A percentile compares a stretch with the other conserved stretches of the same genome.
These are phyloP conservation scores for Hibiscus tridactylites DNA, from an alignment of 345 rosid species.

Conservation along the genomic window DNA sequence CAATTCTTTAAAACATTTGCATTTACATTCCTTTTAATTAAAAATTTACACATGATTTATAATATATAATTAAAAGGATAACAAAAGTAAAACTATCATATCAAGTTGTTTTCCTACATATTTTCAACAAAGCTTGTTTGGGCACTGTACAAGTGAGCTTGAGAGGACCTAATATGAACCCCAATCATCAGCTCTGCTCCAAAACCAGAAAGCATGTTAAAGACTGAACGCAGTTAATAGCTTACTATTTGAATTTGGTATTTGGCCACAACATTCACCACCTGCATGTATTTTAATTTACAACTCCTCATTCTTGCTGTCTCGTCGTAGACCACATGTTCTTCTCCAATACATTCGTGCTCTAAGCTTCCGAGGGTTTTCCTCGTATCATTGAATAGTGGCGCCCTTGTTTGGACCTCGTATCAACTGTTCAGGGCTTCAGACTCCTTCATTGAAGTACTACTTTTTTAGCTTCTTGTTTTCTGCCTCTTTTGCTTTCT, in stretches of 20 bases:
- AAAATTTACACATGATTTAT: too few species aligned
- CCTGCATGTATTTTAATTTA: conserved; percentile 10
- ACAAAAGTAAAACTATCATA: too few species aligned
- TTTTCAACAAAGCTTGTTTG: conserved; percentile 17
- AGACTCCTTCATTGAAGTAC: conserved; percentile 19
- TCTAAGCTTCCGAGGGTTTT: background rate
- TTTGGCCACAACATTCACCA: background rate
- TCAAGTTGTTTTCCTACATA: background rate
- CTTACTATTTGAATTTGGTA: conserved; percentile 6
- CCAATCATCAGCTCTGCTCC: conserved; percentile 9
- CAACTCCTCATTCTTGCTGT: background rate
- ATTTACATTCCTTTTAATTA: too few species aligned
- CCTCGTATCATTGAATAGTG: conserved; percentile 6
- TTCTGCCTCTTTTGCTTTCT: conserved; percentile 46
- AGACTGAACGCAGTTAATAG: background rate
- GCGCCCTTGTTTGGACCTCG: conserved; percentile 4
- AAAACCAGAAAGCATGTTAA: background rate
- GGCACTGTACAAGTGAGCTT: background rate
- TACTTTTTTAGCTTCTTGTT: conserved; percentile 31
- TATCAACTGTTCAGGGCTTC: background rate
- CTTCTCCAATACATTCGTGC: too few species aligned
- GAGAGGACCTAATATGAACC: background rate
- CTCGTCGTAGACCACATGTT: background rate
- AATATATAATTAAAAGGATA: too few species aligned
- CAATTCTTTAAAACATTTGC: too few species aligned